Conservation (phyloP, 2,329 filamentous ascomycete genomes). For the Penicillium sp. region DNA sequence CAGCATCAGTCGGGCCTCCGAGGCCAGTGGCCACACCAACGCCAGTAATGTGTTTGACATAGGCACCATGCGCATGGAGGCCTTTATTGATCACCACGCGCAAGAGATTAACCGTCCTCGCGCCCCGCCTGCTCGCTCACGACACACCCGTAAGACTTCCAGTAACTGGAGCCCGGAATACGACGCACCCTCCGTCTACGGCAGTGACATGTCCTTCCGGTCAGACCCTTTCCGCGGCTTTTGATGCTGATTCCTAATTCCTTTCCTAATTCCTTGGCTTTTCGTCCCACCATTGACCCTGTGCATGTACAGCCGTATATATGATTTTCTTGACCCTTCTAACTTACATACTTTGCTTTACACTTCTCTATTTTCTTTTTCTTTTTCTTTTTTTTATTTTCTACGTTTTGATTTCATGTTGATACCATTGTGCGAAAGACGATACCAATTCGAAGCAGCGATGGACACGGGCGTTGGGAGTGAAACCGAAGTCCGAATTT, state of each 20-base stretch:
- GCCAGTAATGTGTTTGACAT: constrained; percentile 72
- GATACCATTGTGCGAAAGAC: constrained; percentile 18
- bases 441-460: constrained; percentile 12
- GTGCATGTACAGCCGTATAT: constrained; percentile 1
- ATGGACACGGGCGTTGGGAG: constrained; percentile 9
- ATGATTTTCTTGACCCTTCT: background rate
- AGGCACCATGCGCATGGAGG: constrained; percentile 93
- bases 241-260: constrained; percentile 20
- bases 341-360: constrained; percentile 6
- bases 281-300: constrained; percentile 22
- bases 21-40: constrained; percentile 46
- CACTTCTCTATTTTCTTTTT: background rate
- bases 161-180: constrained; percentile 34
- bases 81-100: constrained; percentile 66
- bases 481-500: background rate
- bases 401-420: constrained; percentile 3
- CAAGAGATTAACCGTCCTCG: constrained; percentile 29
- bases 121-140: constrained; percentile 13
- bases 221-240: constrained; percentile 48
- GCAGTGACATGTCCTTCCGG: constrained; percentile 38
- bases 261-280: constrained; percentile 23
- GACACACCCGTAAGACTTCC: constrained; percentile 30
- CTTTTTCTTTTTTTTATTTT: background rate
- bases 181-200: constrained; percentile 35
- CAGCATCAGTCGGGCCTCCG: constrained; percentile 51